Evolutionary conservation across 495 filamentous ascomycete genomes (phyloP).

Genomic region (Penicillium psychrofluorescens): DNA sequence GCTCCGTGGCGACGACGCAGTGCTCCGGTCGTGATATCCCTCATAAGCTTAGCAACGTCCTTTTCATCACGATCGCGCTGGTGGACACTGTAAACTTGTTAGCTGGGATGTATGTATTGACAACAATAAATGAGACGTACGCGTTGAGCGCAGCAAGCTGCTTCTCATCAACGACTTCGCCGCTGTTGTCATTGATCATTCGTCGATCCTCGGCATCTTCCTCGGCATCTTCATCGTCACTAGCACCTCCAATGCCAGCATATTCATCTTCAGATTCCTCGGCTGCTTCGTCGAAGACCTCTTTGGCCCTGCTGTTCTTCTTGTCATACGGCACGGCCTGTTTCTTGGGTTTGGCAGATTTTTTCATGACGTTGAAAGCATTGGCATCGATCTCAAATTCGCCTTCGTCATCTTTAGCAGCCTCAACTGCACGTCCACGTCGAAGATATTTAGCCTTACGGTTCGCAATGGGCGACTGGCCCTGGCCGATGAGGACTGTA

Average conservation of each 20-base stretch:
- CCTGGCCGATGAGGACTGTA: conserved; percentile 51
- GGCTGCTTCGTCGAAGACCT: conserved; percentile 86
- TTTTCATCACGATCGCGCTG: conserved; percentile 54
- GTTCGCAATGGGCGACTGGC: conserved; percentile 54
- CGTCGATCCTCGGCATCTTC: conserved; percentile 64
- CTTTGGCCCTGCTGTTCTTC: conserved; percentile 79
- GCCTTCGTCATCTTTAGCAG: conserved; percentile 27
- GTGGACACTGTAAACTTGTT: conserved; percentile 24
- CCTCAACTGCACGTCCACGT: conserved; percentile 25
- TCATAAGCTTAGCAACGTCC: conserved; percentile 80
- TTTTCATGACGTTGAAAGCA: conserved; percentile 73
- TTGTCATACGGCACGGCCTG: conserved; percentile 57
- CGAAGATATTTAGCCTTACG: conserved; percentile 54
- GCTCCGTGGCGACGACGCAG: conserved; percentile 71
- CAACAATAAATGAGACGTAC: conserved; percentile 46
- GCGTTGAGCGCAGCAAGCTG: conserved; percentile 81
- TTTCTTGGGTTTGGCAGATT: conserved; percentile 56
- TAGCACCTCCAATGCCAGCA: conserved; percentile 83
- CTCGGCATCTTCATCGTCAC: conserved; percentile 75
- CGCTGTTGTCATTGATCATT: conserved; percentile 85
- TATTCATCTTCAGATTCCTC: conserved; percentile 99
- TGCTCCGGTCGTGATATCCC: conserved; percentile 80
- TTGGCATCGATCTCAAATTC: conserved; percentile 40
- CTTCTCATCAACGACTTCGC: conserved; percentile 67
- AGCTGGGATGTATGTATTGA: conserved; percentile 3